Evolutionary conservation across 2,329 filamentous ascomycete species (phyloP), one percentile per base, ranked within the genome.

Genomic region (Colletotrichum navitas): DNA sequence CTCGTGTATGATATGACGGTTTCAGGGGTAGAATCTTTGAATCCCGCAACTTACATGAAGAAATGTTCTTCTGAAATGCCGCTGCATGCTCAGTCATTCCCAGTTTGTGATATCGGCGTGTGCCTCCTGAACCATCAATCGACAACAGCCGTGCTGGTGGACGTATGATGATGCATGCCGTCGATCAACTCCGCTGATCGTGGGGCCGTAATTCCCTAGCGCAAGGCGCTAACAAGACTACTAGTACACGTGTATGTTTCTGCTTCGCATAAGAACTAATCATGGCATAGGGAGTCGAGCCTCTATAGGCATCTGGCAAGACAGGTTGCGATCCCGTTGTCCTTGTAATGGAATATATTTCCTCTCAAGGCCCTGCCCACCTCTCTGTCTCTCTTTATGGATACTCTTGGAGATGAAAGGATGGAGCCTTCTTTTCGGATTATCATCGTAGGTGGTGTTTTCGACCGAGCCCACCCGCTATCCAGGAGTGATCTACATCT

Each of bases 291-390:
- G n/a, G 1, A 29, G 7, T 6, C 29, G 26, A 6, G 32, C 21
- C 21, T 18, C 21, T 18, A 32, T 12, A n/a, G 24, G 32, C 32
- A 32, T 26, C 21, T 34, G 32, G 52, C 43, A 24, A 32, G 18
- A 66, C 36, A 45, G 66, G 59, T 60, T 36, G 7, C 54, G 21
- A 34, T 49, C 32, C 41, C 12, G 41, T 26, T 16, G 29, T 26
- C 66, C 34, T 59, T 36, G 26, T 55, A n/a, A 59, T 8, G 29
- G 34, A 34, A 51, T 10, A 47, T 21, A 36, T 32, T 52, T 47
- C 47, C 45, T 54, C 61, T 66, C 66, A 65, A 59, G 43, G 14
- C 34, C 66, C 34, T 29, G 49, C 39, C 18, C 21, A 21, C 36
- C n/a, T 45, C 14, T 24, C 36, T 21, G 32, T 36, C 34, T 41